These are phyloP conservation scores for Cicer cuneatum DNA, from an alignment of 306 rosid genomes.

Conservation along the genomic window DNA sequence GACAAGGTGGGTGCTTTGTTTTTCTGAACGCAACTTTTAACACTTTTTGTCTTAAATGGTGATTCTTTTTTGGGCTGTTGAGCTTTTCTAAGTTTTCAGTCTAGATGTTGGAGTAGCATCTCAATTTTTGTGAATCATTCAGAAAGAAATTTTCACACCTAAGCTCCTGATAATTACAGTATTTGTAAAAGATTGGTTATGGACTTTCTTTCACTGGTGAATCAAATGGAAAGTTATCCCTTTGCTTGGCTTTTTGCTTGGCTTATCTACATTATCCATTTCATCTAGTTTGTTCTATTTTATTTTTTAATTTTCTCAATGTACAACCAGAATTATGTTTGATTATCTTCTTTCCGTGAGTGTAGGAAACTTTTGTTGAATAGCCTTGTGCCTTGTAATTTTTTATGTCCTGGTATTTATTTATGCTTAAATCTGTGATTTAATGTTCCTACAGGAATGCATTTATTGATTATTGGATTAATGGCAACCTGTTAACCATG, in stretches of 20 bases:
- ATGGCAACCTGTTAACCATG: conserved; percentile 80
- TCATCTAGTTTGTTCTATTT: background rate
- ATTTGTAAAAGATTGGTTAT: conserved; percentile 6
- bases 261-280: conserved; percentile 24
- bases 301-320: background rate
- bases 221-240: conserved; percentile 33
- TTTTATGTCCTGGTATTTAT: conserved; percentile 43
- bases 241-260: conserved; percentile 40
- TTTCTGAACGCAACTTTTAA: conserved; percentile 12
- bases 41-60: conserved; percentile 34
- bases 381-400: conserved; percentile 33
- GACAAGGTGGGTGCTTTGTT: conserved; percentile 67
- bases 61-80: conserved; percentile 42
- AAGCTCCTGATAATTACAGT: conserved; percentile 14
- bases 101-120: conserved; percentile 38
- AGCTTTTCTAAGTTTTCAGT: conserved; percentile 32
- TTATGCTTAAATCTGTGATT: conserved; percentile 33
- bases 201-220: conserved; percentile 10
- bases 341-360: conserved; percentile 33
- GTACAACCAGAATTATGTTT: conserved; percentile 31
- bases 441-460: conserved; percentile 64
- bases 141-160: conserved; percentile 12
- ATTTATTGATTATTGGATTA: conserved; percentile 88
- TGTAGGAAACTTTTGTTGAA: conserved; percentile 25
- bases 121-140: conserved; percentile 26